A percentile compares a stretch with the other conserved stretches of the same genome.
phyloP scores from a whole-genome alignment of 345 rosid species.

The Arabidopsis arenosa region DNA sequence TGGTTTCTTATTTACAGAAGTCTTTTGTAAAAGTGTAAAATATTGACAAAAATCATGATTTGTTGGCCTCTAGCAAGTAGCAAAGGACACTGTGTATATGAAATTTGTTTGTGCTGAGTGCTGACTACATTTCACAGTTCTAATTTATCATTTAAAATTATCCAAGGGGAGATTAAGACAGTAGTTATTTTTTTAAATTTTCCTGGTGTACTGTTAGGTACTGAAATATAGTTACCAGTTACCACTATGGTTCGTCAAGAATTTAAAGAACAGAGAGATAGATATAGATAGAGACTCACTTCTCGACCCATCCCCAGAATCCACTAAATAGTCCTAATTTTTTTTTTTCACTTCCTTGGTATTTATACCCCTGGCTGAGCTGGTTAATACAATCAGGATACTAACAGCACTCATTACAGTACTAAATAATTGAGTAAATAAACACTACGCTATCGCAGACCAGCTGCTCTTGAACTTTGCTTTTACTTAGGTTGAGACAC shows the following conservation, averaged over 20 bases:
- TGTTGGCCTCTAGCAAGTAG: neutral
- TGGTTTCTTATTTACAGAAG: slow-evolving; percentile 1
- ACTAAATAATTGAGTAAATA: neutral
- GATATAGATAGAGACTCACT: neutral
- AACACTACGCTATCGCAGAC: neutral
- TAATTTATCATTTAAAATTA: neutral
- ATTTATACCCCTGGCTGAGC: slow-evolving; percentile 13
- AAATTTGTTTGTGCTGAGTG: neutral
- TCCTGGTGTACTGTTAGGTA: neutral
- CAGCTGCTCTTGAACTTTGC: slow-evolving; percentile 1
- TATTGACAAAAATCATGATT: neutral
- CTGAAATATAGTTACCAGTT: neutral
- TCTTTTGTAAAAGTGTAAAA: neutral
- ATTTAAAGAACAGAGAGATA: neutral
- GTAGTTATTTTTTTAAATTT: neutral
- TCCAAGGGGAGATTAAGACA: too few relatives aligned
- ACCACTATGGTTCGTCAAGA: neutral
- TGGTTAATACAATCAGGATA: neutral
- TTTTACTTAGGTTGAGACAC: slow-evolving; percentile 7
- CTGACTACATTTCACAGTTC: neutral
- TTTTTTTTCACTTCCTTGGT: neutral
- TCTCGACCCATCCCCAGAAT: neutral
- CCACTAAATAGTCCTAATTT: neutral
- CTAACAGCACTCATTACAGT: neutral
- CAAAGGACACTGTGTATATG: neutral